Evolutionary conservation across 2,329 filamentous ascomycete genomes (phyloP), one percentile per base, ranked within the genome.

Genomic region (Neopestalotiopsis clavispora): DNA sequence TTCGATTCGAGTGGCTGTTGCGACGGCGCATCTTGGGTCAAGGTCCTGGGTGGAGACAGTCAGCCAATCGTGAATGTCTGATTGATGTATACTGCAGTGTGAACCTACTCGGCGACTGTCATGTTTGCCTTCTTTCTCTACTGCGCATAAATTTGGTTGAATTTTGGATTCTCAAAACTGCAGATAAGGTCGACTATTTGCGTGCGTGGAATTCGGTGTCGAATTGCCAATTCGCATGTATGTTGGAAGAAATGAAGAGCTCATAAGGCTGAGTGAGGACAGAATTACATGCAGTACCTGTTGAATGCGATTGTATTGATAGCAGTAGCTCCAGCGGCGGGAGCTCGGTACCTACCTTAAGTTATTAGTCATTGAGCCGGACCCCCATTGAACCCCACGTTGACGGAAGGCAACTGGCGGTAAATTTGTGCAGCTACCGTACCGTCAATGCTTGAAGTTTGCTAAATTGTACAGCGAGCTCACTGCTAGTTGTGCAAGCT

Each of bases 41-140:
- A 65, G 17, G 75, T 69, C 65, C 64, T 66, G n/a, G 65, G 70
- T 56, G 64, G 67, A 67, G 28, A 45, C 67, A 56, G 70, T 70
- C 66, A 59, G 63, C 45, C 45, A 57, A 65, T 65, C 13, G 38
- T 52, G 45, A 56, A 49, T 34, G 42, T 42, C 10, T 13, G 30
- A 10, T 20, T 34, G 14, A 14, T 38, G 23, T 12, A 42, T 42
- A 28, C 23, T 28, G 38, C 59, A 13, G 59, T 9, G 12, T 63
- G 32, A 63, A 65, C 63, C 23, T 34, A 65, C 63, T 65, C 63
- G 45, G 49, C 63, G 63, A 42, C 49, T 4, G 40, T 20, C 63
- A 65, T 65, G 20, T n/a, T 45, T 57, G 38, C 56, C 23, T 28
- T 28, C 23, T 28, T 28, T 28, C 23, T 28, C 23, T 28, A 28